Conservation (phyloP, 208 protist species). For the Trypanosoma congolense region DNA sequence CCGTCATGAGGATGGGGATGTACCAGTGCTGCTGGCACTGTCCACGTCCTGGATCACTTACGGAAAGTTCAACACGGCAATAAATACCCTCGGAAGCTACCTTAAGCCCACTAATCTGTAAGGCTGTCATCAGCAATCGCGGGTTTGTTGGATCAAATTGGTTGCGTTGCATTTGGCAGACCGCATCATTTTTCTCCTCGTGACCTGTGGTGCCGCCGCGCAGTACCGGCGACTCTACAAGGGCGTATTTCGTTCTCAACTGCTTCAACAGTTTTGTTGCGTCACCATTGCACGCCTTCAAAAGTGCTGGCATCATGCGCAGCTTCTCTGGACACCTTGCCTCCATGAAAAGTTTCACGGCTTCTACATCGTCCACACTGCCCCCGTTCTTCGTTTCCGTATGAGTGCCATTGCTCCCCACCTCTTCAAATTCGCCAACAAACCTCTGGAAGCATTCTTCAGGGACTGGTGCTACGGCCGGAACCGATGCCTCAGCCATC, state of each 20-base stretch:
- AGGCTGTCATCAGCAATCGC: neutral
- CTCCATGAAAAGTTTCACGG: conserved; percentile 32
- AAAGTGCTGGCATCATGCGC: conserved; percentile 39
- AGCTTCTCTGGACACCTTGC: conserved; percentile 55
- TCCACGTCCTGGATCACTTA: neutral
- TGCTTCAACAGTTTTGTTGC: conserved; percentile 34
- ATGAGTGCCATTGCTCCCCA: neutral
- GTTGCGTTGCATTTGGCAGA: neutral
- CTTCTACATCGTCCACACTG: neutral
- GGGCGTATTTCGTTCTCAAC: conserved; percentile 46
- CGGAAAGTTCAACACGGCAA: conserved; percentile 7
- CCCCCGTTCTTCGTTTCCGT: neutral
- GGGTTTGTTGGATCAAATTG: neutral
- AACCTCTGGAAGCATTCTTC: conserved; percentile 1
- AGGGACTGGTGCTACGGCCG: conserved; percentile 10
- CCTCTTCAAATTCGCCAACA: neutral
- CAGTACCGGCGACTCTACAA: neutral
- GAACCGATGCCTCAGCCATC: conserved; percentile 9
- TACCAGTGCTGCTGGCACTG: conserved; percentile 6
- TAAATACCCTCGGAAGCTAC: conserved; percentile 5
- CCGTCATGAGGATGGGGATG: conserved; percentile 27
- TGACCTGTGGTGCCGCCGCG: neutral
- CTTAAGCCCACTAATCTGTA: conserved; percentile 1
- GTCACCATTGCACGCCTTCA: conserved; percentile 41
- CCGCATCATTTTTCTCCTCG: neutral